phyloP scores from a whole-genome alignment of 805 yeast genomes.

The Ogataea trehalophila region DNA sequence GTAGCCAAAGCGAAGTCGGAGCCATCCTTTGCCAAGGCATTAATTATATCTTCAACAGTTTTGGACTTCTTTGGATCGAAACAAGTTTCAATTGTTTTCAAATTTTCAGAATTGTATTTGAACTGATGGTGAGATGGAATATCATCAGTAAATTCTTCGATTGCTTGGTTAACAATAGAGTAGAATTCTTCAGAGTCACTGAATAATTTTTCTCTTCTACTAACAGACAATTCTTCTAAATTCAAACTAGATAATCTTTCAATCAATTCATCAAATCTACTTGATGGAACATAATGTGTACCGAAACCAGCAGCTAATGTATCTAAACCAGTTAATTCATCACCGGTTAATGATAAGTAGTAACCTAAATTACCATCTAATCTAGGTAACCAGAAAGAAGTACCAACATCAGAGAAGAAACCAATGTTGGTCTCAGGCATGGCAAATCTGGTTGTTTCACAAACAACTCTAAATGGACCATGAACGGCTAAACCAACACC shows the following conservation, averaged over 20 bases:
- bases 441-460: slow-evolving; percentile 85
- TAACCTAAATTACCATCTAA: slow-evolving; percentile 79
- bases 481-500: slow-evolving; percentile 92
- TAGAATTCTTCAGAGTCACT: slow-evolving; percentile 35
- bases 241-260: slow-evolving; percentile 62
- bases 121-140: slow-evolving; percentile 60
- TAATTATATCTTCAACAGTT: slow-evolving; percentile 51
- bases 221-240: slow-evolving; percentile 17
- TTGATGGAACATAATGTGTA: slow-evolving; percentile 79
- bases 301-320: slow-evolving; percentile 82
- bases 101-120: slow-evolving; percentile 50
- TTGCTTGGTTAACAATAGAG: slow-evolving; percentile 60
- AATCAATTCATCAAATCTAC: slow-evolving; percentile 55
- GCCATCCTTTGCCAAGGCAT: slow-evolving; percentile 47
- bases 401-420: slow-evolving; percentile 93
- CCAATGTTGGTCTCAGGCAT: slow-evolving; percentile 99
- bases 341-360: slow-evolving; percentile 84
- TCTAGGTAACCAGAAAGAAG: slow-evolving; percentile 82
- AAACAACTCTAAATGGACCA: slow-evolving; percentile 88
- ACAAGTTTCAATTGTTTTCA: slow-evolving; percentile 61
- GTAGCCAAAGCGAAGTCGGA: slow-evolving; percentile 63
- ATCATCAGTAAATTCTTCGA: slow-evolving; percentile 73
- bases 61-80: slow-evolving; percentile 44
- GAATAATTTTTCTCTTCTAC: slow-evolving; percentile 15
- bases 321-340: slow-evolving; percentile 70